Base-by-base conservation (phyloP, 2,329 filamentous ascomycete genomes). In the Aspergillus pseudoglaucus region DNA sequence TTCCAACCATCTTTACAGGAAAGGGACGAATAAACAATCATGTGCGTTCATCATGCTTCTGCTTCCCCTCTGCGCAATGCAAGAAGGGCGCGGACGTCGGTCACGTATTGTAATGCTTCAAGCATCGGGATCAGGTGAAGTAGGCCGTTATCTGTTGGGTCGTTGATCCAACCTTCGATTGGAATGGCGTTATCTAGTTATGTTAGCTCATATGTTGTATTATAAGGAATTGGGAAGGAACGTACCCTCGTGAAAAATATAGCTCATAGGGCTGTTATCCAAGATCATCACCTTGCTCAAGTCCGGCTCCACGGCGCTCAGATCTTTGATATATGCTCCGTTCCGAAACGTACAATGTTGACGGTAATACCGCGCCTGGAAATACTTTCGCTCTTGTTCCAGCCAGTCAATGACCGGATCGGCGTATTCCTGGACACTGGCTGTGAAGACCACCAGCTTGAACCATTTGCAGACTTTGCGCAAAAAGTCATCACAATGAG, bases 331-430 rank as follows among this genome's bases (percentile, higher is more conserved):
- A 65, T 96, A 98, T 27, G 91, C 90, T 44, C 91, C 91, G 59
- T 96, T 93, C 46, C 93, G 81, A 64, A 89, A 90, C 18, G 93
- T 97, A 75, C 93, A 98, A 70, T 98, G 91, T 67, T 98, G 93
- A 47, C 93, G 82, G 70, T 98, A 98, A 73, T 93, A 97, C 57
- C 93, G 79, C 37, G 85, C 88, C 32, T 87, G 87, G 71, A 98
- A 98, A 74, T 89, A 97, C 72, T 97, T 97, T 61, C 90, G 84
- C 71, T 98, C 93, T 57, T 89, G 84, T 71, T 98, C 93, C 51
- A 98, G 79, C 90, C 90, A 97, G 76, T 98, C 93, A 65, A 98
- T 97, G 48, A 98, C 93, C 0, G 93, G 93, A 68, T 98, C 93
- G 48, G 93, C 93, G 63, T 98, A 98, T 68, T 98, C 93, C 67